Evolutionary conservation across 768 basidiomycete species (phyloP).

Genomic region (Pulveroboletus sp.): DNA sequence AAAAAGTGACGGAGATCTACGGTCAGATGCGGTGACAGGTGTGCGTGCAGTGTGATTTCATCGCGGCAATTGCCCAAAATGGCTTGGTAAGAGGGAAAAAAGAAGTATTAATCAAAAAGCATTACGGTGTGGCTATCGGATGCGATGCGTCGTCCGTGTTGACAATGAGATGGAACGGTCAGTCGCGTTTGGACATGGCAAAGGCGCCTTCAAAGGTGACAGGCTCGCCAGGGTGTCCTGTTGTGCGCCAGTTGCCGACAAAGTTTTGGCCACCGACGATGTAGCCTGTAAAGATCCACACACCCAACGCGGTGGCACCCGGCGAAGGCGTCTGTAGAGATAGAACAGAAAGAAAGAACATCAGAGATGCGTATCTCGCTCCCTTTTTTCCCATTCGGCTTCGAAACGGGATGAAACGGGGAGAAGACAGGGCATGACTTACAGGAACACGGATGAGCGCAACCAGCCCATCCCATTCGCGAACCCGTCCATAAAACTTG

Average conservation of each 20-base stretch:
- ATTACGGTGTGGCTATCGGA: too few species aligned
- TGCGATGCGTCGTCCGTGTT: too few species aligned
- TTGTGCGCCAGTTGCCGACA: slow-evolving; percentile 69
- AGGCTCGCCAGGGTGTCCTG: slow-evolving; percentile 32
- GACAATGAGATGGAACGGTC: neutral
- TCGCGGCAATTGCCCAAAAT: too few species aligned
- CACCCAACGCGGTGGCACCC: slow-evolving; percentile 10
- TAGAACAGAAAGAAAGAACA: neutral
- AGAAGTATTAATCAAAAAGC: too few species aligned
- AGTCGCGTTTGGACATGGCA: slow-evolving; percentile 50
- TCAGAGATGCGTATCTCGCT: slow-evolving; percentile 4
- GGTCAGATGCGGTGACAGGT: too few species aligned
- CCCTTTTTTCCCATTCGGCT: neutral
- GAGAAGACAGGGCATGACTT: slow-evolving; percentile 2
- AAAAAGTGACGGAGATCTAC: too few species aligned
- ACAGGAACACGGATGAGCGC: slow-evolving; percentile 46
- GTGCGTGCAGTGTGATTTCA: too few species aligned
- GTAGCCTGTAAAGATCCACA: slow-evolving; percentile 66
- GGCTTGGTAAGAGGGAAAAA: too few species aligned
- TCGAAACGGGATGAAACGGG: neutral
- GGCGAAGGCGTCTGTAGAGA: slow-evolving; percentile 4
- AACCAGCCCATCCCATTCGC: slow-evolving; percentile 59
- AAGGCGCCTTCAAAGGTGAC: slow-evolving; percentile 63
- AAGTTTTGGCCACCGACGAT: slow-evolving; percentile 61
- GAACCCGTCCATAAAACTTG: slow-evolving; percentile 50